Evolutionary conservation across 441 rosid species (phyloP), one percentile per base, ranked within the genome.

Genomic region (Mallotus repandus): DNA sequence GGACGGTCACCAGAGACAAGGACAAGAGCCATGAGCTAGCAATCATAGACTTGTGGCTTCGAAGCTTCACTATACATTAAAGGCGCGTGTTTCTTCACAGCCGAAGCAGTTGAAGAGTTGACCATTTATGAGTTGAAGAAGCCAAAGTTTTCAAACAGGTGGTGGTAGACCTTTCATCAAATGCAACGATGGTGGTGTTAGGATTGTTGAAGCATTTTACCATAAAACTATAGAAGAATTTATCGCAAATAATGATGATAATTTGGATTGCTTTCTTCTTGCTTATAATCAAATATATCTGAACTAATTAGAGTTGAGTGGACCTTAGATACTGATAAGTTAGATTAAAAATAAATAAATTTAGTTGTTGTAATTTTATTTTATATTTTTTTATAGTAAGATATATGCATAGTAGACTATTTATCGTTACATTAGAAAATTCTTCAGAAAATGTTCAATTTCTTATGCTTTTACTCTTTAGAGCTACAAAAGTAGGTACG

Each of bases 61-160:
- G 83, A 92, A 92, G 79, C 89, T 92, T n/a, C 96, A 92, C 74
- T 89, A 88, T 89, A 88, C 74, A 69, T 92, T 35, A 84, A 71
- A 72, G 89, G 86, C 0, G 83, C 89, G 14, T 92, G 88, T 81
- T 81, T 87, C 78, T 87, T 92, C 80, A 53, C 53, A 21, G 25
- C 62, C 6, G 80, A 83, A 41, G 78, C 84, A 38, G 76, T 56
- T 7, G 59, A 55, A 22, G 87, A 76, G 8, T 75, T 92, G 35
- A 73, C 85, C 1, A 72, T 74, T 0, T 7, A 56, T 2, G 82
- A 86, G 67, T 46, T 88, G 50, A 92, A 89, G 80, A 19, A 12
- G 18, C 83, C 81, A 6, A 83, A 84, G 88, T 85, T 79, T 75
- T 57, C 68, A 9, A 56, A 70, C 86, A 0, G 96, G 94, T 32